Conservation (phyloP, 2,329 filamentous ascomycete genomes). For the Xylariales sp. region DNA sequence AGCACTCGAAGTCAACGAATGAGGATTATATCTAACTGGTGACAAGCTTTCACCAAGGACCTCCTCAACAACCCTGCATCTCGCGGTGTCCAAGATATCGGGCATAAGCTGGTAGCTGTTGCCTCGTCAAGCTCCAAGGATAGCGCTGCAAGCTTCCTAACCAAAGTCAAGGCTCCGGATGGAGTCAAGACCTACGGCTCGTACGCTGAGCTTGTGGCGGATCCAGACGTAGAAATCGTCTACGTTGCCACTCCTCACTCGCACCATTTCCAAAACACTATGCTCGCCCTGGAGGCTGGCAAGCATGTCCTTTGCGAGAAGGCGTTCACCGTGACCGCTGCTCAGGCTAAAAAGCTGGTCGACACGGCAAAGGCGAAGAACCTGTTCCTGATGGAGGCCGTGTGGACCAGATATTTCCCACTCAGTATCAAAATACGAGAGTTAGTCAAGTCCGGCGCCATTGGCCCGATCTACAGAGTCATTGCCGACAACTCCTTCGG, state of each 20-base stretch:
- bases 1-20: constrained; percentile 25
- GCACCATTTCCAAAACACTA: constrained; percentile 87
- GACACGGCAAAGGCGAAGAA: constrained; percentile 68
- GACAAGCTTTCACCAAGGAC: constrained; percentile 66
- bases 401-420: constrained; percentile 88
- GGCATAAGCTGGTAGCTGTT: constrained; percentile 73
- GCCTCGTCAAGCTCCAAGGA: constrained; percentile 71
- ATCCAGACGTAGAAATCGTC: constrained; percentile 76
- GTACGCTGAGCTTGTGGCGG: constrained; percentile 75
- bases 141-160: constrained; percentile 68
- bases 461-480: constrained; percentile 59
- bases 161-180: constrained; percentile 62
- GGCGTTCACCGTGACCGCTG: constrained; percentile 78
- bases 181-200: constrained; percentile 71
- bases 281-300: constrained; percentile 76
- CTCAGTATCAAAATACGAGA: constrained; percentile 72
- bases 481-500: constrained; percentile 58
- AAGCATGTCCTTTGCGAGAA: constrained; percentile 93
- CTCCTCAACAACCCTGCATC: constrained; percentile 67
- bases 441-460: constrained; percentile 49
- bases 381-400: constrained; percentile 77
- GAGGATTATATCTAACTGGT: constrained; percentile 5
- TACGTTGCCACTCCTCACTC: constrained; percentile 90
- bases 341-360: constrained; percentile 68
- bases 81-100: constrained; percentile 66